These are phyloP conservation scores for Mycena latifolia DNA, from an alignment of 768 basidiomycete genomes.

Conservation along the genomic window DNA sequence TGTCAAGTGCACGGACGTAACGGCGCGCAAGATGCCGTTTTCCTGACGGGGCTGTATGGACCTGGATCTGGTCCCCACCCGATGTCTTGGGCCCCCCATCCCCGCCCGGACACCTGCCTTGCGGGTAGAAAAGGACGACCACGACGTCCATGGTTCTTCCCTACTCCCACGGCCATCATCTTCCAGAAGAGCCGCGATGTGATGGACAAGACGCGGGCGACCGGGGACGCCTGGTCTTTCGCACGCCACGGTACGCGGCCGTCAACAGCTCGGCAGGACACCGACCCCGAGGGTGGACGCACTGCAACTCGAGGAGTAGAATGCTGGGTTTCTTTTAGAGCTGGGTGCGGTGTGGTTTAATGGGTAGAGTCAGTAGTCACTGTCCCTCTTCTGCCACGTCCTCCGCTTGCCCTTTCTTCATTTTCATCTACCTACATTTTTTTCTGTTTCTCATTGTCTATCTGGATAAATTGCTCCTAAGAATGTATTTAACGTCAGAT, in stretches of 20 bases:
- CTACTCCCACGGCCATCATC: not conserved
- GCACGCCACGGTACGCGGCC: slow-evolving; percentile 8
- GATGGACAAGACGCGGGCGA: not conserved
- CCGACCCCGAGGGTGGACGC: slow-evolving; percentile 13
- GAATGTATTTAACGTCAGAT: too few relatives aligned
- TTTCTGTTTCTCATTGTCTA: too few relatives aligned
- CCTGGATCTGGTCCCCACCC: not conserved
- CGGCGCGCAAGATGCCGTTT: not conserved
- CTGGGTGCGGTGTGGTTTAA: not conserved
- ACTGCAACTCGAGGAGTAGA: slow-evolving; percentile 5
- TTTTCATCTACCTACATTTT: not conserved
- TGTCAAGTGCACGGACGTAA: not conserved
- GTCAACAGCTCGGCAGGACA: slow-evolving; percentile 2
- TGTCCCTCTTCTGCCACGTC: not conserved
- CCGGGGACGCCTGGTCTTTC: not conserved
- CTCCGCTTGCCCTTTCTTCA: not conserved
- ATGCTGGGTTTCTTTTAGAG: not conserved
- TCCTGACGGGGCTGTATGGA: not conserved
- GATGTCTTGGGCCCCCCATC: not conserved
- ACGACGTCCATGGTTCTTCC: not conserved
- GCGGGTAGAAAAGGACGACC: not conserved
- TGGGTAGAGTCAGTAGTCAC: not conserved
- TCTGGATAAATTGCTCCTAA: too few relatives aligned
- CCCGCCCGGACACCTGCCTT: not conserved
- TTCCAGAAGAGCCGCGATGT: slow-evolving; percentile 1